These are phyloP conservation scores for Effrenium voratum DNA, from an alignment of 73 alveolate genomes.

Conservation along the genomic window DNA sequence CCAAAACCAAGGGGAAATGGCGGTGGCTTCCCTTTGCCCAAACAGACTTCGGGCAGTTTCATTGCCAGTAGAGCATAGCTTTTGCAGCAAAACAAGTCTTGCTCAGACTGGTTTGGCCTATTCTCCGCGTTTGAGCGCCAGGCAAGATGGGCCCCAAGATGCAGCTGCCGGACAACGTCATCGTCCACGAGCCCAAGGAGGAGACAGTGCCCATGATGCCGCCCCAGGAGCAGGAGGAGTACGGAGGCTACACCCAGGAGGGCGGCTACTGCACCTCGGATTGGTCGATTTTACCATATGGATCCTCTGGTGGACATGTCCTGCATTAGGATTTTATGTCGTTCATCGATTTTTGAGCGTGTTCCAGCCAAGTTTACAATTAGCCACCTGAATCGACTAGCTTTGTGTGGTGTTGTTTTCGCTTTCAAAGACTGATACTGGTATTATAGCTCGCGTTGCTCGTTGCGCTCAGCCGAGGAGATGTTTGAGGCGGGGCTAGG, in stretches of 20 bases:
- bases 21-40: too few relatives aligned
- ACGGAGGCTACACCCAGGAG: constrained; percentile 25
- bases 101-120: too few relatives aligned
- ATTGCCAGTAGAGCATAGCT: too few relatives aligned
- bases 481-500: constrained; percentile 25
- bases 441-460: too few relatives aligned
- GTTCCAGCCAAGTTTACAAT: background rate
- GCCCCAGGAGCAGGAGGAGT: constrained; percentile 53
- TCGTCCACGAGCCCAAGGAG: constrained; percentile 75
- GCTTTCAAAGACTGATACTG: too few relatives aligned
- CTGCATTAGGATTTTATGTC: too few relatives aligned
- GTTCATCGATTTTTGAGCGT: background rate
- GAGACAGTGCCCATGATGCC: constrained; percentile 61
- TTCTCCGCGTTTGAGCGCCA: background rate
- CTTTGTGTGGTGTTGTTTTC: background rate
- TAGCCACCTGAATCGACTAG: background rate
- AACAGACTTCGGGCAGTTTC: too few relatives aligned
- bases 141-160: constrained; percentile 93
- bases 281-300: background rate
- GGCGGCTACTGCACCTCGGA: constrained; percentile 40
- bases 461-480: background rate
- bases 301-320: too few relatives aligned
- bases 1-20: too few relatives aligned
- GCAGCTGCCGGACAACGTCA: constrained; percentile 75
- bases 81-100: too few relatives aligned